A percentile compares a stretch with the other conserved stretches of the same genome.
phyloP scores from a whole-genome alignment of 768 basidiomycete species.

The Termitomyces sp. region DNA sequence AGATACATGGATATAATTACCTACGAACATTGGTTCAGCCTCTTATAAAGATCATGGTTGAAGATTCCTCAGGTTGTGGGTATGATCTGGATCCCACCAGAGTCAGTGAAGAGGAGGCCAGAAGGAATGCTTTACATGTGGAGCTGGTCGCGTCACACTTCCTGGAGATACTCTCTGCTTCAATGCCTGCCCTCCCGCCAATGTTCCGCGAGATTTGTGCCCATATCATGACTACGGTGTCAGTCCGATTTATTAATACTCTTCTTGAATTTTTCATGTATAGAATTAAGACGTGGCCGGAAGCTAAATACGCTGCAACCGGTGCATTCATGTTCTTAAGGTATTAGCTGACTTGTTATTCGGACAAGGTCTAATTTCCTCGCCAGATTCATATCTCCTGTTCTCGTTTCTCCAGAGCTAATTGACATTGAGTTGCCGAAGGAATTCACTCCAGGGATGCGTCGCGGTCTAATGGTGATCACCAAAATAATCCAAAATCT shows the following conservation, averaged over 20 bases:
- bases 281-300: constrained; percentile 67
- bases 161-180: constrained; percentile 67
- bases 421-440: constrained; percentile 78
- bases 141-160: constrained; percentile 72
- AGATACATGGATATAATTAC: constrained; percentile 89
- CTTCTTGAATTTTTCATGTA: constrained; percentile 1
- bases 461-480: constrained; percentile 78
- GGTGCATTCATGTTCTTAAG: constrained; percentile 92
- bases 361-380: not conserved
- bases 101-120: constrained; percentile 51
- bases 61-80: constrained; percentile 65
- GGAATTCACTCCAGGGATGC: constrained; percentile 50
- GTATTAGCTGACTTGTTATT: constrained; percentile 23
- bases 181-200: constrained; percentile 68
- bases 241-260: constrained; percentile 22
- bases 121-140: constrained; percentile 65
- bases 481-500: constrained; percentile 92
- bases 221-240: constrained; percentile 78
- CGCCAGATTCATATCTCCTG: constrained; percentile 85
- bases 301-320: constrained; percentile 73
- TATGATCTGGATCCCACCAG: constrained; percentile 76
- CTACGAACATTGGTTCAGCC: constrained; percentile 76
- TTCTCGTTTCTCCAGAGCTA: constrained; percentile 78
- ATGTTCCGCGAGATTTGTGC: constrained; percentile 85
- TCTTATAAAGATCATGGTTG: constrained; percentile 67